A percentile compares a stretch with the other conserved stretches of the same genome.
Conservation (phyloP, 805 yeast genomes). For the Starmerella geochares region DNA sequence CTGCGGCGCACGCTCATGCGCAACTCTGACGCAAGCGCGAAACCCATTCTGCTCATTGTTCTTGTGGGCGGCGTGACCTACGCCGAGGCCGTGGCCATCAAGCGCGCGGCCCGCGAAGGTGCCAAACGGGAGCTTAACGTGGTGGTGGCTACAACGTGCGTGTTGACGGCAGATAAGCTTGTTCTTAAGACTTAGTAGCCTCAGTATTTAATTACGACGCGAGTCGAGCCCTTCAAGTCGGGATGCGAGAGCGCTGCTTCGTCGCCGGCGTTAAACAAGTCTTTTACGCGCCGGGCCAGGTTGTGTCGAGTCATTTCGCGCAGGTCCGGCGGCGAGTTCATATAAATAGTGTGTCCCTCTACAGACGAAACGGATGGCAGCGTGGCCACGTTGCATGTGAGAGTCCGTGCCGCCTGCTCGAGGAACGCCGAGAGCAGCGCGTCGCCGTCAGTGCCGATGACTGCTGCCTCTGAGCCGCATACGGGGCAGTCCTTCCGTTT, state of each 20-base stretch:
- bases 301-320: constrained; percentile 41
- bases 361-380: constrained; percentile 29
- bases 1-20: constrained; percentile 29
- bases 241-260: constrained; percentile 48
- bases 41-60: constrained; percentile 37
- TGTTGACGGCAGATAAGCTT: constrained; percentile 38
- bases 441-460: constrained; percentile 18
- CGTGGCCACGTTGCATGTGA: not conserved
- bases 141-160: constrained; percentile 41
- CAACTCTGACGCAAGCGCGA: constrained; percentile 25
- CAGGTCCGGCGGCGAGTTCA: constrained; percentile 40
- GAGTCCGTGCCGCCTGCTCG: constrained; percentile 32
- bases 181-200: not conserved
- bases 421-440: constrained; percentile 38
- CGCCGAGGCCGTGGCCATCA: constrained; percentile 67
- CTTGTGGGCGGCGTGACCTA: constrained; percentile 81
- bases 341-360: constrained; percentile 35
- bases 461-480: constrained; percentile 44
- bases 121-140: constrained; percentile 33
- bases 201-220: constrained; percentile 17
- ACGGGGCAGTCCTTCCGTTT: constrained; percentile 59
- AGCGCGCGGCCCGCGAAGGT: constrained; percentile 39
- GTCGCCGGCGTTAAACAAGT: constrained; percentile 37
- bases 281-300: constrained; percentile 31
- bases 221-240: constrained; percentile 36